Base-by-base conservation (phyloP, 257 asterid species). In the Nicotiana undulata region DNA sequence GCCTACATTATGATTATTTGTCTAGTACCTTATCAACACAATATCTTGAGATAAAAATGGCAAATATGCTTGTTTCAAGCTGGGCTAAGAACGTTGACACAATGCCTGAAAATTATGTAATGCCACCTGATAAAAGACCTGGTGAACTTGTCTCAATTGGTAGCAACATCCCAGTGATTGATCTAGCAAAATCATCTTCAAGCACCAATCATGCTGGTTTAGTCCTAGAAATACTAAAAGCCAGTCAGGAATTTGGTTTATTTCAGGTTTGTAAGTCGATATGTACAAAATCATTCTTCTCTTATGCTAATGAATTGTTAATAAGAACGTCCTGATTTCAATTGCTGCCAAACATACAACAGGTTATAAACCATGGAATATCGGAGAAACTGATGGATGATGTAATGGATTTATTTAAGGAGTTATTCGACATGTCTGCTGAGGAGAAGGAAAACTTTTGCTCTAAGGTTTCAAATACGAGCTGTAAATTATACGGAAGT, bases 351-450 rank as follows among this genome's bases (percentile, higher is more conserved):
- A 7, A 40, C 11, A 40, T 40, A 40, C 16, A 51, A 20, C 86
- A 90, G 94, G 90, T 86, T 67, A 89, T 89, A 74, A 89, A 92
- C 87, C 97, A 92, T 58, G 94, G 91, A 12, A 79, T 93, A 60
- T 72, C 88, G 3, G 46, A 51, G 20, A 85, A 72, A 46, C 74
- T 88, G 13, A 86, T 86, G 90, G 90, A 86, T 12, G 93, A 87
- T 10, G 85, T 89, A 10, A 88, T 89, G 90, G 56, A 63, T 2
- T 79, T 90, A n/a, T 29, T 82, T 22, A 79, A 86, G 77, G 95
- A 88, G 67, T 84, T 93, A 49, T 93, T 91, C 40, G 61, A 32
- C 4, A 40, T 60, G 90, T 75, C 93, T 4, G 81, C 87, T 0
- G 88, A 90, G 79, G 67, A 87, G 67, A 88, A 90, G 83, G 77